phyloP scores from a whole-genome alignment of 805 yeast species.

The Saturnispora silvae region DNA sequence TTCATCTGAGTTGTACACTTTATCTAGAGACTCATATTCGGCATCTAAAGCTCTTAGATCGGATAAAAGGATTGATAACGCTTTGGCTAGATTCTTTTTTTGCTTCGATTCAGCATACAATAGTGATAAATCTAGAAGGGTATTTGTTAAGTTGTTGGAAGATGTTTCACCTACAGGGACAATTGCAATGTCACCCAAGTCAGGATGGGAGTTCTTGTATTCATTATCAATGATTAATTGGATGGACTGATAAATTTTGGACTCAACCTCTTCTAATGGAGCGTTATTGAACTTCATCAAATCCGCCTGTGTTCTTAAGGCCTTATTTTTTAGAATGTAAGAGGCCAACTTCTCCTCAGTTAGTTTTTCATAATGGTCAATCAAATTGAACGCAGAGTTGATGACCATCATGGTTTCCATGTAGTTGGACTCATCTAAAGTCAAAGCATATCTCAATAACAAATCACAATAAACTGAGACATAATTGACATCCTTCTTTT shows the following conservation, averaged over 20 bases:
- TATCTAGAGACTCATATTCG: conserved; percentile 16
- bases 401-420: conserved; percentile 21
- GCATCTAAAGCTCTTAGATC: conserved; percentile 23
- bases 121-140: conserved; percentile 23
- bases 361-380: conserved; percentile 20
- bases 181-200: conserved; percentile 14
- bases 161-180: conserved; percentile 18
- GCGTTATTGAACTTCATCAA: conserved; percentile 16
- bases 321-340: conserved; percentile 23
- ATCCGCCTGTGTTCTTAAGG: conserved; percentile 29
- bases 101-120: conserved; percentile 21
- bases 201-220: conserved; percentile 10
- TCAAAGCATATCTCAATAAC: conserved; percentile 29
- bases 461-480: conserved; percentile 29
- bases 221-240: conserved; percentile 19
- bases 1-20: conserved; percentile 11
- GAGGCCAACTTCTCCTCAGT: conserved; percentile 18
- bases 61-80: conserved; percentile 29
- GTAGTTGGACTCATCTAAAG: conserved; percentile 21
- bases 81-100: conserved; percentile 14
- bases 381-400: conserved; percentile 23
- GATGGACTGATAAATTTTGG: conserved; percentile 23
- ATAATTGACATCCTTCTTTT: conserved; percentile 25
- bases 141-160: conserved; percentile 18
- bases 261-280: conserved; percentile 20